These are phyloP conservation scores for Penicillium concentricum DNA, from an alignment of 2,329 filamentous ascomycete species.

Conservation along the genomic window DNA sequence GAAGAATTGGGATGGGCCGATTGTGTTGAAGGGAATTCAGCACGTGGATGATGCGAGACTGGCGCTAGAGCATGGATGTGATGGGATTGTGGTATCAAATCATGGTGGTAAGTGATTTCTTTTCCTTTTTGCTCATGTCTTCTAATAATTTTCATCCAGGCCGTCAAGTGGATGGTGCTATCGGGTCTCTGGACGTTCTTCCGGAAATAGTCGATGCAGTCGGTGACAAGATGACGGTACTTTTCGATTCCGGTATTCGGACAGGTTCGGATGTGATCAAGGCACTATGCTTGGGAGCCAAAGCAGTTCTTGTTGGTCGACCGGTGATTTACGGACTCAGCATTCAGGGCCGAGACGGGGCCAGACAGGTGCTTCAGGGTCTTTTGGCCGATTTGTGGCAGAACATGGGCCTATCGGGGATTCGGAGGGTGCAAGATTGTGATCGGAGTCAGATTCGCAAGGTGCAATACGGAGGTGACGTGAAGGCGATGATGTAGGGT, in stretches of 20 bases:
- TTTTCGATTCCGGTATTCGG: constrained; percentile 54
- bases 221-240: constrained; percentile 46
- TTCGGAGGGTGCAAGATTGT: constrained; percentile 40
- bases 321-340: constrained; percentile 60
- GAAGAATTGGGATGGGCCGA: constrained; percentile 62
- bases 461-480: constrained; percentile 38
- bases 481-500: constrained; percentile 34
- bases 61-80: constrained; percentile 46
- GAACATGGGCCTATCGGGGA: constrained; percentile 56
- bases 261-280: constrained; percentile 53
- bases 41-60: constrained; percentile 50
- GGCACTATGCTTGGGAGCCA: constrained; percentile 55
- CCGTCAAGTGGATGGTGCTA: constrained; percentile 53
- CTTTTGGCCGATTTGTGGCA: constrained; percentile 56
- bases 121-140: background rate
- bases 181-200: constrained; percentile 54
- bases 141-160: constrained; percentile 21
- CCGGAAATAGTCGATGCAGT: constrained; percentile 63
- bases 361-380: constrained; percentile 51
- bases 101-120: constrained; percentile 45
- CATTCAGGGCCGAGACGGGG: constrained; percentile 56
- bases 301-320: constrained; percentile 57
- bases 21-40: constrained; percentile 62
- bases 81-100: constrained; percentile 54
- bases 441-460: constrained; percentile 33